Evolutionary conservation across 805 yeast genomes (phyloP), one percentile per base, ranked within the genome.

Genomic region (Wickerhamiella shivajii): DNA sequence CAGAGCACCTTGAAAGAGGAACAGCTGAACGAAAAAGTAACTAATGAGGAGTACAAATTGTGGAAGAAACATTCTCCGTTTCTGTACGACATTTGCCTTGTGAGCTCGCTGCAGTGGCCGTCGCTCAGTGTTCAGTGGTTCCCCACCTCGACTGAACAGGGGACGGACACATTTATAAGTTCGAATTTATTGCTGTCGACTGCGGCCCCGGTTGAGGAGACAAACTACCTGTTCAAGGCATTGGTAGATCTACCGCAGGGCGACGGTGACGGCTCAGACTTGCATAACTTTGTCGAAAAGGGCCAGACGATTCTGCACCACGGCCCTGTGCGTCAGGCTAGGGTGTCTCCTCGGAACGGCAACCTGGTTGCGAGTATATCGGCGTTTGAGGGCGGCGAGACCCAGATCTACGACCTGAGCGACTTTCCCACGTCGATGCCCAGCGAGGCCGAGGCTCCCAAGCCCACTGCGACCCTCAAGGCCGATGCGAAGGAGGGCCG

Each of bases 61-160:
- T 74, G 78, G 77, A 74, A 74, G 59, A 73, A 72, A 45, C 74
- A 73, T 44, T 52, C 71, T 2, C 77, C 76, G 7, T 59, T 64
- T 29, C 53, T 72, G 24, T 74, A 74, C 52, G 74, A 69, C 39
- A 61, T 68, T 27, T 53, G 74, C 12, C 59, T 65, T 25, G 66
- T 77, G 5, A 56, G 66, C 24, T 63, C 77, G 5, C 55, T 71
- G 24, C 51, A 63, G 16, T 71, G 77, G 77, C 79, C 80, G 3
- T 66, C 77, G 3, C 48, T 71, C 24, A 59, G 75, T 3, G 64
- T 69, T 9, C 71, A 71, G 49, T 74, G 77, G 70, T 63, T 70
- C 31, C 78, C 78, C 1, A 14, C 10, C n/a, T 16, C 29, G 20
- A 10, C 8, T 8, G 12, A n/a, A 7, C 24, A 31, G 15, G 24